Base-by-base conservation (phyloP, 495 filamentous ascomycete genomes). In the Trichoderma orchidacearum region DNA sequence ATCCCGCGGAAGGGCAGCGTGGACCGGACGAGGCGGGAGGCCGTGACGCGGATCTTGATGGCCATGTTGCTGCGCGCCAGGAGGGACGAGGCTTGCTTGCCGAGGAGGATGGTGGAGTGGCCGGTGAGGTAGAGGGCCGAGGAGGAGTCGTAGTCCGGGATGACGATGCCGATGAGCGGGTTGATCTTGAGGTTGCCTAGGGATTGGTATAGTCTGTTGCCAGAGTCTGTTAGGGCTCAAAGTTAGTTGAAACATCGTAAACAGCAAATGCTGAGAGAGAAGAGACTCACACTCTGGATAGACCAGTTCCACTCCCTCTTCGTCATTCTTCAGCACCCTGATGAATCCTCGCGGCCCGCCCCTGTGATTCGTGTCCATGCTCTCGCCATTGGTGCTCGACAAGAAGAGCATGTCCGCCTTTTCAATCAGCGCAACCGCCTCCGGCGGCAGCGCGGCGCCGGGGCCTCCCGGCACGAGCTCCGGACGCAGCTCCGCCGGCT, bases 331-430 rank as follows among this genome's bases (percentile, higher is more conserved):
- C 0, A 83, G 55, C 25, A 90, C 70, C 25, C 87, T 76, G 7
- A 89, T 70, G 67, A 92, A 90, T 2, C 89, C 89, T 23, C 76
- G 72, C 5, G 85, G 75, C 0, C 89, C 88, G 34, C 89, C 88
- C 25, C 89, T 80, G 59, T 86, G 81, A 63, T 93, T 93, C n/a
- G 84, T 86, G 65, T 91, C 88, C 89, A 95, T 91, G 60, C 81
- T 83, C 21, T 65, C 62, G n/a, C 77, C 75, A 59, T 85, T 73
- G 12, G 75, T 78, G 32, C 80, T 83, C 27, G 85, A 84, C 17
- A 93, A 70, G 65, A 95, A 93, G 59, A 95, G 83, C 31, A 86
- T 69, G 63, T 91, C 89, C 18, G 86, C 79, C 59, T 82, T 79
- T 8, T 59, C 66, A 12, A 95, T 66, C 4, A 92, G 64, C 5